Conservation (phyloP, 352 stramenopile genomes). For the Globisporangium nagaii region DNA sequence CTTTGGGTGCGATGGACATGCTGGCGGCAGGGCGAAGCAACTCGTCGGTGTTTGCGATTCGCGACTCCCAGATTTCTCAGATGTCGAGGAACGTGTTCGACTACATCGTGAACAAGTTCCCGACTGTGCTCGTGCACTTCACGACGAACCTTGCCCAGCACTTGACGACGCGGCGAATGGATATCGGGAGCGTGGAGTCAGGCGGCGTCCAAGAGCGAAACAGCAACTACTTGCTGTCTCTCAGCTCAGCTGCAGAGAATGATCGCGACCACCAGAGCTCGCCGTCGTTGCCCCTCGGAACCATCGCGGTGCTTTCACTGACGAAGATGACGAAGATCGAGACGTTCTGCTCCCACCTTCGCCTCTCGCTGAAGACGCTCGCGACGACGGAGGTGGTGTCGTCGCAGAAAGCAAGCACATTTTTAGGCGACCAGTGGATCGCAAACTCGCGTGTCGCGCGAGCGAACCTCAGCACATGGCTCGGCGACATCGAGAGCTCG, state of each 20-base stretch:
- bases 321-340: constrained; percentile 71
- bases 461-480: constrained; percentile 72
- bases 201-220: constrained; percentile 26
- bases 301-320: constrained; percentile 70
- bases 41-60: constrained; percentile 80
- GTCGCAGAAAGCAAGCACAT: constrained; percentile 54
- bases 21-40: constrained; percentile 63
- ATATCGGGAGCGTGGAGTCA: constrained; percentile 26
- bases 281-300: constrained; percentile 48
- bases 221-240: constrained; percentile 56
- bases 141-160: constrained; percentile 68
- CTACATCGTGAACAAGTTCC: constrained; percentile 65
- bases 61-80: constrained; percentile 83
- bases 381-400: constrained; percentile 65
- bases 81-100: constrained; percentile 86
- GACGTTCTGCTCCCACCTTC: constrained; percentile 69
- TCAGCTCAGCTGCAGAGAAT: constrained; percentile 26
- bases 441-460: constrained; percentile 56
- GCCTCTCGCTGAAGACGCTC: constrained; percentile 56
- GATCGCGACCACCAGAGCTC: constrained; percentile 16
- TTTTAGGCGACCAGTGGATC: constrained; percentile 67
- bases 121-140: constrained; percentile 72
- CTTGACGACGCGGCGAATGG: constrained; percentile 37
- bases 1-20: constrained; percentile 81
- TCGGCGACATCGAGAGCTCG: constrained; percentile 74